These are phyloP conservation scores for Cladosporium sp. DNA, from an alignment of 2,329 filamentous ascomycete genomes.

Conservation along the genomic window DNA sequence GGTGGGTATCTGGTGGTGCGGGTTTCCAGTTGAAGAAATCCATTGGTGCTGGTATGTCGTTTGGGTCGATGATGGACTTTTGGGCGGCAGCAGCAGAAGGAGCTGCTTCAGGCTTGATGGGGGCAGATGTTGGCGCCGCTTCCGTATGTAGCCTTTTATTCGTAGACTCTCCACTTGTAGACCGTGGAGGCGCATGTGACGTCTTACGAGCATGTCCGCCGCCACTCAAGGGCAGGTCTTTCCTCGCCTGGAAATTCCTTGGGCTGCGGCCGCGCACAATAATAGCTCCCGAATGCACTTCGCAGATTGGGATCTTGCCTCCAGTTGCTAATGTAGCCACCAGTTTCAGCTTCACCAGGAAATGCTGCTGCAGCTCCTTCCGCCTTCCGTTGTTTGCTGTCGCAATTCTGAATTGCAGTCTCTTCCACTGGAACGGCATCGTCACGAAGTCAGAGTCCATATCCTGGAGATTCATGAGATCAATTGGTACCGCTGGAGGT, in stretches of 20 bases:
- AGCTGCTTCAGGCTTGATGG: conserved; percentile 36
- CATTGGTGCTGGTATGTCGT: conserved; percentile 43
- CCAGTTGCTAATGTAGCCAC: conserved; percentile 80
- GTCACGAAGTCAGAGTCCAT: conserved; percentile 81
- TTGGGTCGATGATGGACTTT: conserved; percentile 39
- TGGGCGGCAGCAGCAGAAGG: conserved; percentile 44
- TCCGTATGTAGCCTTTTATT: conserved; percentile 29
- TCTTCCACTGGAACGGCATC: conserved; percentile 91
- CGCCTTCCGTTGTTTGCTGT: conserved; percentile 94
- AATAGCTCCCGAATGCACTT: conserved; percentile 84
- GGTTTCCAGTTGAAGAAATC: conserved; percentile 48
- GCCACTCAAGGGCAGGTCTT: conserved; percentile 84
- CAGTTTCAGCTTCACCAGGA: conserved; percentile 84
- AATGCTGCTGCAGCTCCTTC: conserved; percentile 95
- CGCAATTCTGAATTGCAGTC: conserved; percentile 89
- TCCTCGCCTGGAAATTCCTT: conserved; percentile 89
- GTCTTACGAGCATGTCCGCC: conserved; percentile 73
- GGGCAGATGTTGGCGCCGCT: conserved; percentile 31
- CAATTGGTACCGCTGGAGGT: conserved; percentile 76
- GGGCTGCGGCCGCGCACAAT: conserved; percentile 92
- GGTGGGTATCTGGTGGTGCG: conserved; percentile 14
- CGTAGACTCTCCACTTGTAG: conserved; percentile 30
- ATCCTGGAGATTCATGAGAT: conserved; percentile 65
- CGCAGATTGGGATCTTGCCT: conserved; percentile 76
- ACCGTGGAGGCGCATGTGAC: conserved; percentile 28